Evolutionary conservation across 2,329 filamentous ascomycete species (phyloP), one percentile per base, ranked within the genome.

Genomic region (Cadophora gregata): DNA sequence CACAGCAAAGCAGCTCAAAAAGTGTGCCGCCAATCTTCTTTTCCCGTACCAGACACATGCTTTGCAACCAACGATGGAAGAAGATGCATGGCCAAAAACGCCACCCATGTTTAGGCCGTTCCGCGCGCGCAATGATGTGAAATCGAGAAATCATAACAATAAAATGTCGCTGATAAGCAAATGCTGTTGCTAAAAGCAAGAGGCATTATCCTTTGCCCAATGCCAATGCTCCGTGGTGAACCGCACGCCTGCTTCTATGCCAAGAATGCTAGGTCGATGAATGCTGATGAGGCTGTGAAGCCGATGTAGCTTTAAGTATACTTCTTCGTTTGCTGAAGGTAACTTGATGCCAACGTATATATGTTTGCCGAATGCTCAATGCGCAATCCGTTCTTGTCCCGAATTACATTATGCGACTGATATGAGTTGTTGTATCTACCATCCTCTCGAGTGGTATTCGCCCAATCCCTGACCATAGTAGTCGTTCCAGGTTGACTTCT

Each of bases 371-470:
- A 14, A 42, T n/a, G 59, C 67, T 69, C 69, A 63, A 71, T 68
- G 72, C 67, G 71, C 70, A 68, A 65, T 27, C 36, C 51, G 47
- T 4, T 59, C 61, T 62, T 36, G 53, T 65, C 31, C 59, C 55
- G 62, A 67, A 71, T 71, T 72, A 72, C 60, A 73, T 73, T 71
- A 73, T 68, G 69, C 70, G 71, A 66, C 71, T 70, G n/a, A 69
- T 66, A 59, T 63, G 65, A 67, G 64, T 51, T 63, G 25, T 56
- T 58, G 62, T 62, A 64, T 72, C 65, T 87, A 96, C 93, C 93
- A 97, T 75, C 93, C 93, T 78, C 93, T 92, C 70, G 90, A 86
- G 78, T 96, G 91, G 80, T 96, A 96, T 75, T 93, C 92, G 77
- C 88, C 88, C 60, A 84, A 81, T n/a, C 93, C 93, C 77, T 90